Evolutionary conservation across 768 basidiomycete species (phyloP), one percentile per base, ranked within the genome.

Genomic region (Inosperma sp.): DNA sequence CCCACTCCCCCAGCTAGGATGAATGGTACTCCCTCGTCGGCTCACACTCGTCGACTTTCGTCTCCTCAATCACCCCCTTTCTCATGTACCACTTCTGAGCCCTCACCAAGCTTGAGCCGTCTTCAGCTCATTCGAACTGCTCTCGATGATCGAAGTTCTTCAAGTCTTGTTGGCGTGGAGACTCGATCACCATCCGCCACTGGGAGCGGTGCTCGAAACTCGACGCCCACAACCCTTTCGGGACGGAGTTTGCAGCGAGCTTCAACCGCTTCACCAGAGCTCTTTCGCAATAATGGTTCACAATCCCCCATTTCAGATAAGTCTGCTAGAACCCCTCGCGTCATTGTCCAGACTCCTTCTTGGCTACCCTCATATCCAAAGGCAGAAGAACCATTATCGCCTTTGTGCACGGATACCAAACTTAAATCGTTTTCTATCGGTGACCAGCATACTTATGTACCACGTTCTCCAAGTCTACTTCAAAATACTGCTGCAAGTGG

Each of bases 61-160:
- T n/a, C n/a, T n/a, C n/a, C n/a, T n/a, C n/a, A n/a, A n/a, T n/a
- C n/a, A n/a, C n/a, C n/a, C n/a, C n/a, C 50, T 33, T 31, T 58
- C 5, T 52, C 57, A 23, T 54, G 59, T 10, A 52, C 59, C n/a
- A 29, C 51, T 19, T 59, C 55, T 27, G 56, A 58, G 37, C 45
- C 55, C 2, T 56, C 56, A 27, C 34, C 59, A 2, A 57, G 42
- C 16, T 9, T 43, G 16, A 44, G 37, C 34, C 59, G 55, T 16
- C 42, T 55, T 9, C 47, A 56, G 46, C 30, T 51, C 19, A 59
- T 59, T 13, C 41, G 45, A 26, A 42, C 42, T 23, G 50, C 43
- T 26, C 35, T 51, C 16, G 25, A 51, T 10, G 5, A 16, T 17
- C 37, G 34, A 17, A 10, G 36, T 27, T 17, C 25, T 25, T 13